phyloP scores from a whole-genome alignment of 129 eudicot genomes.

The Centaurea solstitialis region DNA sequence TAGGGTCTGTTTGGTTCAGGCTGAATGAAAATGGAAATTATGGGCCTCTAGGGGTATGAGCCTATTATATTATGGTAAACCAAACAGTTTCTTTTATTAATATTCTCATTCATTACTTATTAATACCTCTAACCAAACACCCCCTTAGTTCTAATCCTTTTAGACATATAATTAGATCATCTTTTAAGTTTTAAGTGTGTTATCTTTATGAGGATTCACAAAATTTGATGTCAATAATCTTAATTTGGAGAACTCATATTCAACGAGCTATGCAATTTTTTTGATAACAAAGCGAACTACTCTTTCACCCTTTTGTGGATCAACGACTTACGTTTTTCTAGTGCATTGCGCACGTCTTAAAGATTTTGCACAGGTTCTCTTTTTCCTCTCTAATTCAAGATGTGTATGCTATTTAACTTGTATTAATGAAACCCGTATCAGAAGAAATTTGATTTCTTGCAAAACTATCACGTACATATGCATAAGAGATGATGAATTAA shows the following conservation, averaged over 20 bases:
- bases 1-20: no score
- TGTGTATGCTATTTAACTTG: neutral
- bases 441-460: no score
- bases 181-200: neutral
- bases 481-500: neutral
- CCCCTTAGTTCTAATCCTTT: neutral
- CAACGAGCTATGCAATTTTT: neutral
- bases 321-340: no score
- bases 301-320: neutral
- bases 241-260: neutral
- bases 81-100: no score
- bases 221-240: neutral
- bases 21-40: no score
- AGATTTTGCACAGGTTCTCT: neutral
- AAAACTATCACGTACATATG: no score
- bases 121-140: no score
- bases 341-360: no score
- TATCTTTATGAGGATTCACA: neutral
- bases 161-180: neutral
- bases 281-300: neutral
- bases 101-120: no score
- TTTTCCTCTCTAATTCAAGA: neutral
- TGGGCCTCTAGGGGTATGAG: no score
- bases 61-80: no score
- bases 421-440: neutral